Evolutionary conservation across 176 grass and related monocot species (phyloP).

Genomic region (Aegilops sharonensis): DNA sequence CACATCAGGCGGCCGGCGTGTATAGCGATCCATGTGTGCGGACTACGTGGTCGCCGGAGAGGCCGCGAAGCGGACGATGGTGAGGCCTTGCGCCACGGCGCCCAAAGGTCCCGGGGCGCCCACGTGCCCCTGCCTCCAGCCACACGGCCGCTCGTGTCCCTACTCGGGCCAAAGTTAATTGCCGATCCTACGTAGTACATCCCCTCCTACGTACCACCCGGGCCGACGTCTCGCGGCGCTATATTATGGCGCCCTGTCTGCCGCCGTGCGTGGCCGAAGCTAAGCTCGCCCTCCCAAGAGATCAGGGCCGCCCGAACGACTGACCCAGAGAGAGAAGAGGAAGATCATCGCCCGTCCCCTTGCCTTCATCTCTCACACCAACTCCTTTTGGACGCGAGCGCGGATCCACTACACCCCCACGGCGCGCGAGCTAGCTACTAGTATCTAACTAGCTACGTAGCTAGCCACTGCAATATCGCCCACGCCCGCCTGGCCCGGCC

Average conservation of each 20-base stretch:
- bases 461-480: not conserved
- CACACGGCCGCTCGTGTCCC: not conserved
- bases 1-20: not conserved
- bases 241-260: slow-evolving; percentile 27
- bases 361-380: slow-evolving; percentile 3
- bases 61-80: slow-evolving; percentile 28
- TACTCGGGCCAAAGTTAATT: not conserved
- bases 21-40: not conserved
- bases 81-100: slow-evolving; percentile 37
- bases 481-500: not conserved
- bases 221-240: not conserved
- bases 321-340: no score
- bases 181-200: not conserved
- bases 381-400: slow-evolving; percentile 40
- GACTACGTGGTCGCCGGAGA: slow-evolving; percentile 44
- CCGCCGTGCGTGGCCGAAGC: not conserved
- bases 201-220: not conserved
- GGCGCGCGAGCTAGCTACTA: no score
- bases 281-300: not conserved
- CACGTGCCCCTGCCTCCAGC: slow-evolving; percentile 34
- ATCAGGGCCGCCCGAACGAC: not conserved
- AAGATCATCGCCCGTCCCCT: not conserved
- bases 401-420: not conserved
- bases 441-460: no score
- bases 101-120: not conserved